Percentiles rank a stretch among this genome's conserved stretches.
phyloP scores from a whole-genome alignment of 345 rosid species.

The Citrus hindsii region DNA sequence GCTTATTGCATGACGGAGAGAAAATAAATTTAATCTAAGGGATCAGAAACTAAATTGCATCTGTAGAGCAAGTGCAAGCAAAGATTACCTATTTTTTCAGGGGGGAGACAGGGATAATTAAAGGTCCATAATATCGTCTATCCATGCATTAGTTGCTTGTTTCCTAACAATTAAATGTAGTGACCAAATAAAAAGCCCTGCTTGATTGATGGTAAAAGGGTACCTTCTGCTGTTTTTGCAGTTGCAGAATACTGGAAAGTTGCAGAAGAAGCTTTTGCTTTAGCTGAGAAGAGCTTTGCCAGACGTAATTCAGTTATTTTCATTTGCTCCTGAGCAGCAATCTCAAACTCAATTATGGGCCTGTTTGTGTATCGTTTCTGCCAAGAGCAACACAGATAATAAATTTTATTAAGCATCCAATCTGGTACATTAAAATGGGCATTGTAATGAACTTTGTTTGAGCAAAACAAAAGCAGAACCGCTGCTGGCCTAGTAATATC shows the following conservation, averaged over 20 bases:
- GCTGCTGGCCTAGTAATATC: neutral
- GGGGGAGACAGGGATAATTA: neutral
- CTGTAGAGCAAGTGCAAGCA: neutral
- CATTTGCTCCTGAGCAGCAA: slow-evolving; percentile 91
- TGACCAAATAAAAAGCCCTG: neutral
- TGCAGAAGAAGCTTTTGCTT: slow-evolving; percentile 26
- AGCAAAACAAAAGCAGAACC: neutral
- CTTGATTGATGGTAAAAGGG: slow-evolving; percentile 3
- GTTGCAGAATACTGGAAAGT: slow-evolving; percentile 17
- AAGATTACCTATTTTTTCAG: neutral
- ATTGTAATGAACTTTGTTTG: neutral
- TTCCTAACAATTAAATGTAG: neutral
- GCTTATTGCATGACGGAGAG: neutral
- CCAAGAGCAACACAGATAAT: neutral
- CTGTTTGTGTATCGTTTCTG: slow-evolving; percentile 76
- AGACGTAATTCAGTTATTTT: slow-evolving; percentile 81
- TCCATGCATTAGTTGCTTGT: neutral
- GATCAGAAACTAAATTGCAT: neutral
- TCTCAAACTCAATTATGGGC: slow-evolving; percentile 78
- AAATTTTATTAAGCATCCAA: neutral
- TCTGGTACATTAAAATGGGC: neutral
- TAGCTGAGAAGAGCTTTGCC: slow-evolving; percentile 59
- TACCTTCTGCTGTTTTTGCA: slow-evolving; percentile 61
- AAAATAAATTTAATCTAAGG: neutral
- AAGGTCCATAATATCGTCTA: neutral